Percentiles rank a stretch among this genome's conserved stretches.
Conservation (phyloP, 1,284 basidiomycete genomes). For the Trichosporon asahii region DNA sequence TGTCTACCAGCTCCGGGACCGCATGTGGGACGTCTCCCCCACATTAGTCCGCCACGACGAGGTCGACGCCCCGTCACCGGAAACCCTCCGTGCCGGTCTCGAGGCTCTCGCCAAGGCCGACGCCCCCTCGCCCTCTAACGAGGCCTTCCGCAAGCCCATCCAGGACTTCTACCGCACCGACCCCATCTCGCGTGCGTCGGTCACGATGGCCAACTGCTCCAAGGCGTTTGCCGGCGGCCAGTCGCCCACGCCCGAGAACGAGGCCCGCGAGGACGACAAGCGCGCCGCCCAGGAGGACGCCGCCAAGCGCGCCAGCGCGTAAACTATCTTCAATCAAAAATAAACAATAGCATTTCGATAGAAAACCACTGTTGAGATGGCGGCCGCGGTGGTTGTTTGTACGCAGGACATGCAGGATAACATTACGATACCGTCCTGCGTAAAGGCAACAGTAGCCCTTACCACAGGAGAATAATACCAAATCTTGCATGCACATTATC, state of each 20-base stretch:
- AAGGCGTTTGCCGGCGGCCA: conserved; percentile 52
- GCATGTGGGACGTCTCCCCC: conserved; percentile 97
- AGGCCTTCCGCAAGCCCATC: conserved; percentile 75
- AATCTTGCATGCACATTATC: conserved; percentile 4
- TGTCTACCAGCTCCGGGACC: conserved; percentile 77
- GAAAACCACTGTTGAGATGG: conserved; percentile 2
- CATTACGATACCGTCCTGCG: not conserved
- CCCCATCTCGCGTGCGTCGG: conserved; percentile 55
- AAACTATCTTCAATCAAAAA: conserved; percentile 10
- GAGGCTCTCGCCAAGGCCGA: conserved; percentile 61
- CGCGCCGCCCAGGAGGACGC: conserved; percentile 19
- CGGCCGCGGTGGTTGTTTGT: conserved; percentile 22
- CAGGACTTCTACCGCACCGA: conserved; percentile 92
- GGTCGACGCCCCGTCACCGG: conserved; percentile 71
- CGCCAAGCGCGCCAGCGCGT: conserved; percentile 23
- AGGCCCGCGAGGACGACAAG: conserved; percentile 1
- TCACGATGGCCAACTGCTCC: conserved; percentile 53
- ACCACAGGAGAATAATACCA: not conserved
- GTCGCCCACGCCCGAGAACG: conserved; percentile 25
- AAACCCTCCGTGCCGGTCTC: conserved; percentile 69
- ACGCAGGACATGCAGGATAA: conserved; percentile 29
- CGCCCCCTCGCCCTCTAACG: conserved; percentile 52
- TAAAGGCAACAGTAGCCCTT: not conserved
- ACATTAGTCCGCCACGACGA: conserved; percentile 82
- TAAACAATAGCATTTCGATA: not conserved